phyloP scores from a whole-genome alignment of 2,329 filamentous ascomycete genomes.

The Trichophyton verrucosum region DNA sequence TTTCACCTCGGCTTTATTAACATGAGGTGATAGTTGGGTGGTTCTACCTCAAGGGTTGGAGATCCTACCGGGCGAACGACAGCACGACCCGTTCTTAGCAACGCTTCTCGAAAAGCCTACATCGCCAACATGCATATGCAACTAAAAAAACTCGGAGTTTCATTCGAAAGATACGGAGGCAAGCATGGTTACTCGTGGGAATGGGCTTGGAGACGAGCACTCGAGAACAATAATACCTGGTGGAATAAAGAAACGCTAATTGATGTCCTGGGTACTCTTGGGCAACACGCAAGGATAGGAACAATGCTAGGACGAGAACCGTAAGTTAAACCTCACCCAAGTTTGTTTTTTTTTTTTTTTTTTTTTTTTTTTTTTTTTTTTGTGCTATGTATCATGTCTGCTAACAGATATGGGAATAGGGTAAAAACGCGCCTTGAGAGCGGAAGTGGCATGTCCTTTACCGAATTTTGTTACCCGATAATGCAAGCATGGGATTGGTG shows the following conservation, averaged over 20 bases:
- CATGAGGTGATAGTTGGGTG: conserved; percentile 29
- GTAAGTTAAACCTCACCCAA: conserved; percentile 40
- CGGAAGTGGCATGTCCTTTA: conserved; percentile 84
- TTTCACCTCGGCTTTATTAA: background rate
- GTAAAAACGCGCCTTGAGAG: conserved; percentile 74
- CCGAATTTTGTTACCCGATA: conserved; percentile 85
- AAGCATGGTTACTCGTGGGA: conserved; percentile 53
- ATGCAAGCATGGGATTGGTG: conserved; percentile 97
- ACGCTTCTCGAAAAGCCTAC: conserved; percentile 33
- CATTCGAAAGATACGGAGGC: conserved; percentile 54
- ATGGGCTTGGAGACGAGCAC: conserved; percentile 52
- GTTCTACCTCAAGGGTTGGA: conserved; percentile 35
- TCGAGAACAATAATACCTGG: conserved; percentile 80
- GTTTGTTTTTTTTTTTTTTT: background rate
- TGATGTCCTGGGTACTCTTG: conserved; percentile 64
- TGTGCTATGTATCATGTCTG: background rate
- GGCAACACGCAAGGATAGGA: conserved; percentile 62
- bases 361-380: too few relatives aligned
- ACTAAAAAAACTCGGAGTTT: conserved; percentile 54
- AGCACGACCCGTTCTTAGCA: conserved; percentile 27
- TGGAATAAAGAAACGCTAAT: conserved; percentile 58
- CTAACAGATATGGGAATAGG: conserved; percentile 25
- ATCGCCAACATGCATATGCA: conserved; percentile 39
- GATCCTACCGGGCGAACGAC: conserved; percentile 36
- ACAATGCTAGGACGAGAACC: conserved; percentile 82